phyloP scores from a whole-genome alignment of 2,329 filamentous ascomycete genomes.

The Nemania sp. region DNA sequence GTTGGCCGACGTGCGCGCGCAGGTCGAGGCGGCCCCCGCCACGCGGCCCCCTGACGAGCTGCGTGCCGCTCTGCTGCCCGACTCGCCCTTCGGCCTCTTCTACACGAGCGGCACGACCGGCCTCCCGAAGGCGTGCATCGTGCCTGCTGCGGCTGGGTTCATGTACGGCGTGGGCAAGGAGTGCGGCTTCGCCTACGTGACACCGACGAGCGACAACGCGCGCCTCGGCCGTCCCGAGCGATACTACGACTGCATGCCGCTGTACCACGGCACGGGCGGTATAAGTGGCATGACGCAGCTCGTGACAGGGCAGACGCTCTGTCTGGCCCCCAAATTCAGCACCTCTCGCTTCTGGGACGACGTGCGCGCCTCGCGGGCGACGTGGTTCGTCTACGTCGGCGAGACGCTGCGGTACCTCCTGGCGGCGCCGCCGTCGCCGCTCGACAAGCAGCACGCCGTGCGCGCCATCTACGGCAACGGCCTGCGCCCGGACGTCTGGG shows the following conservation, averaged over 20 bases:
- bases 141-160: conserved; percentile 53
- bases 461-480: conserved; percentile 68
- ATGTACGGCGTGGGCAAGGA: conserved; percentile 38
- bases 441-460: conserved; percentile 62
- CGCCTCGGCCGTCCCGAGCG: conserved; percentile 48
- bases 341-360: conserved; percentile 73
- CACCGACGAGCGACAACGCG: conserved; percentile 33
- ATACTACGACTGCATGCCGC: conserved; percentile 76
- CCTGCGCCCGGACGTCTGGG: conserved; percentile 70
- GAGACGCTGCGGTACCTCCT: conserved; percentile 76
- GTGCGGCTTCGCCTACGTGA: conserved; percentile 37
- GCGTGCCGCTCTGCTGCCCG: conserved; percentile 53
- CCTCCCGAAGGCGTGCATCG: conserved; percentile 70
- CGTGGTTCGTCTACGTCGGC: conserved; percentile 76
- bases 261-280: conserved; percentile 76
- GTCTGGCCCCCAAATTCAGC: conserved; percentile 69
- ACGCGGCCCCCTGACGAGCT: conserved; percentile 59
- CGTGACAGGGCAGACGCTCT: conserved; percentile 56
- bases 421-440: conserved; percentile 64
- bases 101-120: conserved; percentile 80
- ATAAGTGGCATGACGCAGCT: conserved; percentile 61
- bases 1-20: conserved; percentile 53
- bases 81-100: conserved; percentile 65
- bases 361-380: conserved; percentile 67
- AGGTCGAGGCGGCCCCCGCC: conserved; percentile 48